phyloP scores from a whole-genome alignment of 2,329 filamentous ascomycete species.

The Oidium heveae region DNA sequence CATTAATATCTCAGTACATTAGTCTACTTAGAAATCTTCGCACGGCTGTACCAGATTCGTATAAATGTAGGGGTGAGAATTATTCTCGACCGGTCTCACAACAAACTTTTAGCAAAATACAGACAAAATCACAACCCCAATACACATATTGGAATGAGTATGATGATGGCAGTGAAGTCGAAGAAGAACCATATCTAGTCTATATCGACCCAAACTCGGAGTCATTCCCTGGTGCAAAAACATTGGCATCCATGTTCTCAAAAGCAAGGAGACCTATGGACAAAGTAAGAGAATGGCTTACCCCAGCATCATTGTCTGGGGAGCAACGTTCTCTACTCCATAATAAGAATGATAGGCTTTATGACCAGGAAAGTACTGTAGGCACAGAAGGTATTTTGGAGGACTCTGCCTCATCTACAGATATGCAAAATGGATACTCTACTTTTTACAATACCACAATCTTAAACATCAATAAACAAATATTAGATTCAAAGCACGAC shows the following conservation, averaged over 20 bases:
- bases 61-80: slow-evolving; percentile 2
- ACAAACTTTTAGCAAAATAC: slow-evolving; percentile 5
- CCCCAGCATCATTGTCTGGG: slow-evolving; percentile 8
- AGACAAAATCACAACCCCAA: slow-evolving; percentile 1
- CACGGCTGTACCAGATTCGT: slow-evolving; percentile 13
- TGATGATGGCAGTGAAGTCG: slow-evolving; percentile 47
- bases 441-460: slow-evolving; percentile 24
- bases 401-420: slow-evolving; percentile 24
- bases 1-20: slow-evolving; percentile 24
- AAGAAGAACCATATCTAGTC: slow-evolving; percentile 39
- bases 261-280: slow-evolving; percentile 21
- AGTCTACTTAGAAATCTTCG: slow-evolving; percentile 24
- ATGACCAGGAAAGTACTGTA: slow-evolving; percentile 5
- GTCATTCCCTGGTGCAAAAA: slow-evolving; percentile 27
- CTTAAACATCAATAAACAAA: slow-evolving; percentile 26
- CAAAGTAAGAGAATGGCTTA: slow-evolving; percentile 27
- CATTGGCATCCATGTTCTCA: slow-evolving; percentile 25
- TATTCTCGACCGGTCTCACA: slow-evolving; percentile 4
- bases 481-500: slow-evolving; percentile 25
- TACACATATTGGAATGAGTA: slow-evolving; percentile 62
- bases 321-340: slow-evolving; percentile 9
- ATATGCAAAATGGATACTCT: slow-evolving; percentile 25
- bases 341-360: slow-evolving; percentile 6
- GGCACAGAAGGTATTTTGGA: slow-evolving; percentile 22
- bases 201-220: slow-evolving; percentile 47